phyloP scores from a whole-genome alignment of 345 rosid species.

The Pistacia vera region DNA sequence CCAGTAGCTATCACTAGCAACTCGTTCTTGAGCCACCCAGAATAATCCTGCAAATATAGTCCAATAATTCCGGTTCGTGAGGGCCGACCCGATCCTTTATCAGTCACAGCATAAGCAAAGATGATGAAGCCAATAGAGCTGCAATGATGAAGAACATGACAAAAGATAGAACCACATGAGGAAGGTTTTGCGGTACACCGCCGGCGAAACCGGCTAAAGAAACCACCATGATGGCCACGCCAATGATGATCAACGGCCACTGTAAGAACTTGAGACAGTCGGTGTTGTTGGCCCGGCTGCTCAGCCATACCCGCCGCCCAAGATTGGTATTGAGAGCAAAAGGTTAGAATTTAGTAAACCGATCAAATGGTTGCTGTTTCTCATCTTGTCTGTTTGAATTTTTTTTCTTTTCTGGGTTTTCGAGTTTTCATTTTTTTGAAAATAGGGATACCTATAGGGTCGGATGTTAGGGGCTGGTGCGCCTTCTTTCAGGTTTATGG shows the following conservation, averaged over 20 bases:
- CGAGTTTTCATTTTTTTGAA: no score
- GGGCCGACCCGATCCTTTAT: conserved; percentile 72
- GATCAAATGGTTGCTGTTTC: conserved; percentile 74
- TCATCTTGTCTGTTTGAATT: conserved; percentile 37
- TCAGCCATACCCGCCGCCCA: conserved; percentile 98
- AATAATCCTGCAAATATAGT: conserved; percentile 69
- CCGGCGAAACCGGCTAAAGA: conserved; percentile 91
- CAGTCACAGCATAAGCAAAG: conserved; percentile 86
- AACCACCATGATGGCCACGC: conserved; percentile 69
- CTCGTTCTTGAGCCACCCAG: conserved; percentile 81
- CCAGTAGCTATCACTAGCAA: conserved; percentile 66
- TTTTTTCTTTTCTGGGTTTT: background rate
- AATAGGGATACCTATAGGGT: no score
- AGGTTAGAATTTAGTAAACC: conserved; percentile 86
- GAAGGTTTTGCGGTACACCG: conserved; percentile 76
- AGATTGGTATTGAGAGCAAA: conserved; percentile 83
- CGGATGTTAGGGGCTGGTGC: no score
- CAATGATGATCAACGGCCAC: conserved; percentile 91
- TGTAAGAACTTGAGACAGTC: conserved; percentile 89
- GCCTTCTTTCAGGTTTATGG: no score
- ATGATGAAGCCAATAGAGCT: conserved; percentile 79
- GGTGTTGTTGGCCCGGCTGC: conserved; percentile 85
- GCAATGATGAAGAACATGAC: conserved; percentile 83
- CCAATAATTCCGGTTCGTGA: conserved; percentile 58
- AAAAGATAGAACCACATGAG: conserved; percentile 85